Evolutionary conservation across 2,329 filamentous ascomycete genomes (phyloP).

Genomic region (Ophiocordyceps camponoti-saundersi): DNA sequence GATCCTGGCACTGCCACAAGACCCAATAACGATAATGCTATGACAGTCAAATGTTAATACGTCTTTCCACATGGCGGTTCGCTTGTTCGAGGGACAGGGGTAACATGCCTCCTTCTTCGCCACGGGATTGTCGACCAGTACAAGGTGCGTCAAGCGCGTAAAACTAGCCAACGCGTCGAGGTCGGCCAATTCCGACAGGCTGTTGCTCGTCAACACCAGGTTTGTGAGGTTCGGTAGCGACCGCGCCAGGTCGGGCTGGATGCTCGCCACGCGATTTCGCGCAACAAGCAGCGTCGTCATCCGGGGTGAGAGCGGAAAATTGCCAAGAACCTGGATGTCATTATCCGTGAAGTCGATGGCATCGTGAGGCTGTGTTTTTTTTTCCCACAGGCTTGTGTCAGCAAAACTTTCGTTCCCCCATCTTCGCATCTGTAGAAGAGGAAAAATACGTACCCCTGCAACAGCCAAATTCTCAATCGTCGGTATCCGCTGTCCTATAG

Average conservation of each 20-base stretch:
- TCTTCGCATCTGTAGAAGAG: neutral
- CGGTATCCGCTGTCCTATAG: constrained; percentile 92
- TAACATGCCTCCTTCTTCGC: constrained; percentile 68
- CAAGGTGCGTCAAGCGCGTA: constrained; percentile 57
- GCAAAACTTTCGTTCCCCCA: neutral
- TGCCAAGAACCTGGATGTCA: constrained; percentile 74
- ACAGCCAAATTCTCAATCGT: constrained; percentile 95
- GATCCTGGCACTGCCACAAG: constrained; percentile 66
- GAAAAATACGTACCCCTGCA: constrained; percentile 52
- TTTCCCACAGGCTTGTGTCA: constrained; percentile 2
- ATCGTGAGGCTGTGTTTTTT: constrained; percentile 61
- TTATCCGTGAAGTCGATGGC: constrained; percentile 98
- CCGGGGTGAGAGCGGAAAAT: constrained; percentile 83
- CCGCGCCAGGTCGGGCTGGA: constrained; percentile 58
- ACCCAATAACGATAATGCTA: constrained; percentile 88
- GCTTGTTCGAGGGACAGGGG: neutral
- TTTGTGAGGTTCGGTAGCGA: constrained; percentile 70
- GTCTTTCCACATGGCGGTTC: neutral
- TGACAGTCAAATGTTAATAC: neutral
- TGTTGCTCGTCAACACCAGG: constrained; percentile 70
- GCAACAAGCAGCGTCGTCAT: constrained; percentile 77
- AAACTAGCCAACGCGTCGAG: constrained; percentile 63
- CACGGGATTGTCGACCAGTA: constrained; percentile 75
- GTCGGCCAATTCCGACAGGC: constrained; percentile 69
- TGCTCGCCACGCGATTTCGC: constrained; percentile 69